These are phyloP conservation scores for Coprinopsis marcescibilis DNA, from an alignment of 768 basidiomycete genomes.

Conservation along the genomic window DNA sequence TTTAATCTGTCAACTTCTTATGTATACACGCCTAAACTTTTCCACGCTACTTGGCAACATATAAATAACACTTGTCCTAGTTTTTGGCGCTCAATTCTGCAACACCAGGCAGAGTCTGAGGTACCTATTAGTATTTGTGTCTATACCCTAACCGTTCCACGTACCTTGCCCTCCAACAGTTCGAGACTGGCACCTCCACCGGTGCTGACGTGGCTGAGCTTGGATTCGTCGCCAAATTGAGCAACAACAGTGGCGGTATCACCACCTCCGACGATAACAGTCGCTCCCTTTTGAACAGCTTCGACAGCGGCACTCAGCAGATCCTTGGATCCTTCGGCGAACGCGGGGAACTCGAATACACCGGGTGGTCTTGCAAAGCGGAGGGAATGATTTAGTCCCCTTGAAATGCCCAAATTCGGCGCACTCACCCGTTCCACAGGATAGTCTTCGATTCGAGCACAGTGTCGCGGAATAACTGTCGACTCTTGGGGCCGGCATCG, in stretches of 20 bases:
- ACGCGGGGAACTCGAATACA: slow-evolving; percentile 94
- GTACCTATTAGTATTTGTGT: slow-evolving; percentile 12
- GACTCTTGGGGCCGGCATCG: slow-evolving; percentile 83
- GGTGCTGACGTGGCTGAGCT: slow-evolving; percentile 94
- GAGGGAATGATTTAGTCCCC: background rate
- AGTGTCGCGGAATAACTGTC: slow-evolving; percentile 69
- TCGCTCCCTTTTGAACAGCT: slow-evolving; percentile 79
- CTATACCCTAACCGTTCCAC: slow-evolving; percentile 1
- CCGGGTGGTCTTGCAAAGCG: slow-evolving; percentile 85
- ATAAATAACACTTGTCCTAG: background rate
- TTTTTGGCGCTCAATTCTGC: slow-evolving; percentile 81
- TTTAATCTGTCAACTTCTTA: too few relatives aligned
- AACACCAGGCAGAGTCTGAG: slow-evolving; percentile 82
- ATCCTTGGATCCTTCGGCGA: slow-evolving; percentile 77
- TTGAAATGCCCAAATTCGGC: slow-evolving; percentile 1
- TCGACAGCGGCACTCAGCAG: slow-evolving; percentile 84
- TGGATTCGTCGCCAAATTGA: slow-evolving; percentile 77
- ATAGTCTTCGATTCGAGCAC: slow-evolving; percentile 91
- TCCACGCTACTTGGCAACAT: background rate
- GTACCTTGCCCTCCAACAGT: slow-evolving; percentile 94
- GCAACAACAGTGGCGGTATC: slow-evolving; percentile 96
- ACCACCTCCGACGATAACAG: slow-evolving; percentile 93
- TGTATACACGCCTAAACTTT: slow-evolving; percentile 3
- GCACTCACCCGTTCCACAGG: slow-evolving; percentile 85
- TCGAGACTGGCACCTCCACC: slow-evolving; percentile 93